phyloP scores from a whole-genome alignment of 345 rosid species.

The Pugionium cornutum region DNA sequence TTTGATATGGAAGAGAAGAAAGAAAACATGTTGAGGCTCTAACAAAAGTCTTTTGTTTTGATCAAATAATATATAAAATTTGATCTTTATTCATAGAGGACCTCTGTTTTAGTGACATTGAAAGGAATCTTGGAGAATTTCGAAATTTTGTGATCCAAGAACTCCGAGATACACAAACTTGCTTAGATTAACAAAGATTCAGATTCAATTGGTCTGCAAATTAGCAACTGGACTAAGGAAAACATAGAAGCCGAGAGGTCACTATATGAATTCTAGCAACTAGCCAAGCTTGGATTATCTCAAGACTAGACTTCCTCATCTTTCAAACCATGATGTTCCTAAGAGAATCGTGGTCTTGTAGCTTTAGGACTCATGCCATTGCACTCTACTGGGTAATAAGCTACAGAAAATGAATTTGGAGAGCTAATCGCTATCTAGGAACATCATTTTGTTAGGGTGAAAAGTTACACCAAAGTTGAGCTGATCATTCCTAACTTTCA shows the following conservation, averaged over 20 bases:
- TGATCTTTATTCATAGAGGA: too few relatives aligned
- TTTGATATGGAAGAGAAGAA: not conserved
- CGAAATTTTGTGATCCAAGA: not conserved
- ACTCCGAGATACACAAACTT: constrained; percentile 1
- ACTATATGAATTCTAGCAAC: not conserved
- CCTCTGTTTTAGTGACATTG: too few relatives aligned
- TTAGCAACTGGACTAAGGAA: not conserved
- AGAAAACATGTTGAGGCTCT: not conserved
- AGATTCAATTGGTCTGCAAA: not conserved
- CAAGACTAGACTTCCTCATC: not conserved
- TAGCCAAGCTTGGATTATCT: constrained; percentile 10
- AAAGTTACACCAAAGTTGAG: not conserved
- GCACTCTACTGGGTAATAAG: not conserved
- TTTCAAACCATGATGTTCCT: not conserved
- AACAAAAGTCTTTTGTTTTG: too few relatives aligned
- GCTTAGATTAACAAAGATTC: not conserved
- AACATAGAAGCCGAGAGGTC: constrained; percentile 1
- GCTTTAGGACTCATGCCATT: constrained; percentile 19
- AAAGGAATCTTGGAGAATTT: not conserved
- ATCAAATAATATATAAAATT: too few relatives aligned
- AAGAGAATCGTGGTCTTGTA: not conserved
- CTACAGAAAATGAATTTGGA: not conserved
- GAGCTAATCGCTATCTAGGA: constrained; percentile 4
- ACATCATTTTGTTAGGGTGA: not conserved
- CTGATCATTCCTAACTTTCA: not conserved